These are phyloP conservation scores for Phytophthora colocasiae DNA, from an alignment of 352 stramenopile species.

Conservation along the genomic window DNA sequence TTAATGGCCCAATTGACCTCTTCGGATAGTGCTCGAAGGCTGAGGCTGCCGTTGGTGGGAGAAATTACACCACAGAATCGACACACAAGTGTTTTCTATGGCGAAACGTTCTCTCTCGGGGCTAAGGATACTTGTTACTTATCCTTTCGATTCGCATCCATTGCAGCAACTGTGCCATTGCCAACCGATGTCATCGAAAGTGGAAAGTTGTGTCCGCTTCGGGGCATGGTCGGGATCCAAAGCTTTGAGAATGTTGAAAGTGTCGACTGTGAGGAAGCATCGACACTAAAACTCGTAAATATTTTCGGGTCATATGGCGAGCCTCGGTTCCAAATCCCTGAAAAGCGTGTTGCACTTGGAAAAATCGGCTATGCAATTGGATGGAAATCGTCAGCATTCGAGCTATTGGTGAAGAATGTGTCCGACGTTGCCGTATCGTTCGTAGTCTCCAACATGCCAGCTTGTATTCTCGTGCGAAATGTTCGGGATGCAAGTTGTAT, in stretches of 20 bases:
- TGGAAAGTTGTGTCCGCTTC: conserved; percentile 65
- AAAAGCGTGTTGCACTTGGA: conserved; percentile 67
- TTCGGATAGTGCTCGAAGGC: conserved; percentile 36
- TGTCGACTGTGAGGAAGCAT: conserved; percentile 43
- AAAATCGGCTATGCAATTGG: conserved; percentile 87
- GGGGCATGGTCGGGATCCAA: conserved; percentile 80
- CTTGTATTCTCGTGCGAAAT: conserved; percentile 58
- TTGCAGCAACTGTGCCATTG: conserved; percentile 62
- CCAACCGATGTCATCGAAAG: conserved; percentile 61
- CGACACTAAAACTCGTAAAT: conserved; percentile 72
- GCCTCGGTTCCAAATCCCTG: conserved; percentile 56
- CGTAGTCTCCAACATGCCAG: conserved; percentile 60
- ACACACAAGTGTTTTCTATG: conserved; percentile 55
- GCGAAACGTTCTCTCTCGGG: conserved; percentile 51
- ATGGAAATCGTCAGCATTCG: conserved; percentile 77
- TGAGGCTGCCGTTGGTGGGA: conserved; percentile 15
- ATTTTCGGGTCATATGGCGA: conserved; percentile 73
- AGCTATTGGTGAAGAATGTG: conserved; percentile 69
- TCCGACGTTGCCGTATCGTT: conserved; percentile 74
- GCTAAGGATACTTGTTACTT: conserved; percentile 58
- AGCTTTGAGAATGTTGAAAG: conserved; percentile 47
- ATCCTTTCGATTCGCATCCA: conserved; percentile 75
- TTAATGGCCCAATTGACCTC: conserved; percentile 41
- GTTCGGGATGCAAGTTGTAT: conserved; percentile 44
- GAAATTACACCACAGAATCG: not conserved